Conservation (phyloP, 2,329 filamentous ascomycete genomes). For the Pseudocercospora vitis region DNA sequence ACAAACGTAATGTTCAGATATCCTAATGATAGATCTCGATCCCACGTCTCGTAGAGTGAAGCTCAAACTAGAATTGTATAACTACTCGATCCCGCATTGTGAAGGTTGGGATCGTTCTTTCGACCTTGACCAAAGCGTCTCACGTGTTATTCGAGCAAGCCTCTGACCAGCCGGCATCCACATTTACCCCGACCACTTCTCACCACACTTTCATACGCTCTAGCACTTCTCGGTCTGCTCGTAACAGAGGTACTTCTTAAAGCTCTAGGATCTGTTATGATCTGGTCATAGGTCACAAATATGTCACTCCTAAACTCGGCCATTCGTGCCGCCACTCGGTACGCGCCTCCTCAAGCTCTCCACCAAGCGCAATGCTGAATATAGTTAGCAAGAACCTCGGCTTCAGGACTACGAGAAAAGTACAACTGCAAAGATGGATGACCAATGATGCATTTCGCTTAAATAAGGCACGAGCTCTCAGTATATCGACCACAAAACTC, state of each 20-base stretch:
- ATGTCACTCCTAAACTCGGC: neutral
- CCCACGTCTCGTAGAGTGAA: too few species aligned
- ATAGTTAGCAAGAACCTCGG: constrained; percentile 1
- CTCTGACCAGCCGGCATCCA: too few species aligned
- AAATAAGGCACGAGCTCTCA: neutral
- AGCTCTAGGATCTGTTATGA: neutral
- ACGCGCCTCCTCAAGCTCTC: neutral
- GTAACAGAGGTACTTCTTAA: neutral
- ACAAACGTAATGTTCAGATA: neutral
- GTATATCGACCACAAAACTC: neutral
- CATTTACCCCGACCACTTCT: too few species aligned
- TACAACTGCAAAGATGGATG: neutral
- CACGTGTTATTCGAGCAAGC: too few species aligned
- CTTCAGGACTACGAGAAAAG: neutral
- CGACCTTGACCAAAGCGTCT: too few species aligned
- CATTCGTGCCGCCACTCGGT: neutral
- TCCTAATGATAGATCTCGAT: too few species aligned
- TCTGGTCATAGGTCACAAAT: neutral
- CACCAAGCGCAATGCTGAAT: neutral
- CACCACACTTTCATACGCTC: too few species aligned
- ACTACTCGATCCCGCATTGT: too few species aligned
- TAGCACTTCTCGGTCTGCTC: neutral
- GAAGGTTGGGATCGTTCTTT: too few species aligned
- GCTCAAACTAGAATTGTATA: too few species aligned
- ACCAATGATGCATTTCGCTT: neutral